phyloP scores from a whole-genome alignment of 2,329 filamentous ascomycete genomes.

The Didymella pomorum region DNA sequence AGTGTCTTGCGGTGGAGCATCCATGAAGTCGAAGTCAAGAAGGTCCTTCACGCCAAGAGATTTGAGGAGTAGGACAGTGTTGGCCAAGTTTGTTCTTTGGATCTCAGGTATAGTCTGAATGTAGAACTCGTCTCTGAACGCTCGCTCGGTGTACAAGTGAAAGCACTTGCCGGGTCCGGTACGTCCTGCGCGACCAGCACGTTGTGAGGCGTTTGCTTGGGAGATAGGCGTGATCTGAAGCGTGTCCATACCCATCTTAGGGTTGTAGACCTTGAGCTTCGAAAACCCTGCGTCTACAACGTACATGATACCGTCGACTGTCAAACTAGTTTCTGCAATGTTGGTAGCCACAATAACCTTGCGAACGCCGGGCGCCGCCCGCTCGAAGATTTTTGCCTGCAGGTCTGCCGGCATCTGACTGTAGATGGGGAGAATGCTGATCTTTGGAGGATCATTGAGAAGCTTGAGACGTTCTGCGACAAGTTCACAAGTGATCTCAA shows the following conservation, averaged over 20 bases:
- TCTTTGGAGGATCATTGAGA: conserved; percentile 91
- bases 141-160: conserved; percentile 90
- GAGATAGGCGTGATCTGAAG: conserved; percentile 97
- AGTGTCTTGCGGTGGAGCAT: conserved; percentile 95
- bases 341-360: conserved; percentile 99
- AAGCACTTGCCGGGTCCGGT: conserved; percentile 97
- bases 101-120: conserved; percentile 98
- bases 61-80: conserved; percentile 93
- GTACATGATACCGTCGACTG: conserved; percentile 98
- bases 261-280: conserved; percentile 98
- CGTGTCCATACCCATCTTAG: conserved; percentile 99
- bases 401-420: conserved; percentile 99
- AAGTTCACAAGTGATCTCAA: conserved; percentile 94
- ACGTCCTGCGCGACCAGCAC: conserved; percentile 90
- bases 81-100: conserved; percentile 92
- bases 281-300: conserved; percentile 96
- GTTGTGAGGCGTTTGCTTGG: conserved; percentile 92
- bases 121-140: conserved; percentile 95
- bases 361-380: conserved; percentile 85
- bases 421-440: conserved; percentile 96
- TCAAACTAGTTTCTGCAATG: conserved; percentile 97
- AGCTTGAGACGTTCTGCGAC: conserved; percentile 86
- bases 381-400: conserved; percentile 97
- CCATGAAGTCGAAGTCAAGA: conserved; percentile 98
- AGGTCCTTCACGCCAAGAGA: conserved; percentile 93